These are phyloP conservation scores for Chiua virens DNA, from an alignment of 768 basidiomycete species.

Conservation along the genomic window DNA sequence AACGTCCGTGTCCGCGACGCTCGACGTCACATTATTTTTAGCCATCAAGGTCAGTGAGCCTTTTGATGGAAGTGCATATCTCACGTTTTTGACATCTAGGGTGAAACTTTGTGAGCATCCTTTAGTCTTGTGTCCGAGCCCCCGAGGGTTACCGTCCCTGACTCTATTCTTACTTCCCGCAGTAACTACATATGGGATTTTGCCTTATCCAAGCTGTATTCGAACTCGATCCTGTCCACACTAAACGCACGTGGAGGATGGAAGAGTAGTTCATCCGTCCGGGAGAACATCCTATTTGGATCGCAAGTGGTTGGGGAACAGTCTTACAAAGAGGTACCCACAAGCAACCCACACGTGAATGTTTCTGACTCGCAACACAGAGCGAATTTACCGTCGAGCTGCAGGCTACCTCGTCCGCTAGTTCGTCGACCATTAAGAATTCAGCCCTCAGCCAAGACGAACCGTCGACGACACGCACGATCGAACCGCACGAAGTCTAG, in stretches of 20 bases:
- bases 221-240: too few species aligned
- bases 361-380: too few species aligned
- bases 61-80: not conserved
- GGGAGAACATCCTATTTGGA: constrained; percentile 11
- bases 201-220: too few species aligned
- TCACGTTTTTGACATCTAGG: not conserved
- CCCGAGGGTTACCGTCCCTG: not conserved
- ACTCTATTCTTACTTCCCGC: not conserved
- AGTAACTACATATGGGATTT: constrained; percentile 22
- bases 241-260: constrained; percentile 20
- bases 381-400: too few species aligned
- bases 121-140: not conserved
- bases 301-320: too few species aligned
- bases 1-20: constrained; percentile 10
- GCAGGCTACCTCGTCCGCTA: too few species aligned
- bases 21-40: constrained; percentile 28
- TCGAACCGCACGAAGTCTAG: too few species aligned
- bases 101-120: constrained; percentile 5
- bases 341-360: too few species aligned
- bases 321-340: too few species aligned
- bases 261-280: not conserved
- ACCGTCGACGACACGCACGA: too few species aligned
- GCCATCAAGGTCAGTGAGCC: constrained; percentile 8
- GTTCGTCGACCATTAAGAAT: too few species aligned
- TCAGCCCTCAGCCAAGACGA: too few species aligned